These are phyloP conservation scores for Thielaviopsis punctulata DNA, from an alignment of 2,329 filamentous ascomycete species.

Conservation along the genomic window DNA sequence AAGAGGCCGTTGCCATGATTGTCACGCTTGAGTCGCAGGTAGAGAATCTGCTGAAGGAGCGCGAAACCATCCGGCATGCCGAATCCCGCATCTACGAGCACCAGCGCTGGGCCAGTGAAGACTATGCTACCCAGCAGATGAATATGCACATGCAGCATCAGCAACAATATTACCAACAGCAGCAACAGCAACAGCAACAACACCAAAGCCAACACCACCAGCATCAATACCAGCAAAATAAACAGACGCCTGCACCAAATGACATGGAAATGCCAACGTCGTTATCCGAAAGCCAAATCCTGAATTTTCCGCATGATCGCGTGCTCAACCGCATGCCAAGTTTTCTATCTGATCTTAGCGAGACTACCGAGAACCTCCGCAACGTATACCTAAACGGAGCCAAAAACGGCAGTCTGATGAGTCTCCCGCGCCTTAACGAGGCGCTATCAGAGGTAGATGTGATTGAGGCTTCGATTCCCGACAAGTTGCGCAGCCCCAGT, in stretches of 20 bases:
- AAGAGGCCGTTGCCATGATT: conserved; percentile 55
- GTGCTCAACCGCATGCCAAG: conserved; percentile 42
- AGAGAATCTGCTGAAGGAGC: conserved; percentile 34
- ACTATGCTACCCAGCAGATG: conserved; percentile 3
- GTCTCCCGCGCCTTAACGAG: conserved; percentile 23
- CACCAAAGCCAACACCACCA: too few relatives aligned
- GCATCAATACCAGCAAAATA: conserved; percentile 18
- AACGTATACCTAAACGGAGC: conserved; percentile 36
- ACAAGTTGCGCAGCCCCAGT: conserved; percentile 36
- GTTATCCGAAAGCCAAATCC: neutral
- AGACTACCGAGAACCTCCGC: conserved; percentile 42
- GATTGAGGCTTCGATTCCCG: conserved; percentile 3
- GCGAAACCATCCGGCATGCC: conserved; percentile 33
- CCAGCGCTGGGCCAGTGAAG: conserved; percentile 10
- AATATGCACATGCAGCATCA: neutral
- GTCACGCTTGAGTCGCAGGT: conserved; percentile 44
- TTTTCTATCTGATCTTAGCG: conserved; percentile 42
- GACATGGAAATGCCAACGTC: neutral
- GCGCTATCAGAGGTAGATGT: conserved; percentile 8
- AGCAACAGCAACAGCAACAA: too few relatives aligned
- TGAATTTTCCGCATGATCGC: conserved; percentile 1
- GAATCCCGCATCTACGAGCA: conserved; percentile 19
- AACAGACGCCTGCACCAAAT: neutral
- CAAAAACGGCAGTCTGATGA: conserved; percentile 28
- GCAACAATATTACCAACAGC: conserved; percentile 16